Base-by-base conservation (phyloP, 352 stramenopile genomes). In the Phytophthora pini region DNA sequence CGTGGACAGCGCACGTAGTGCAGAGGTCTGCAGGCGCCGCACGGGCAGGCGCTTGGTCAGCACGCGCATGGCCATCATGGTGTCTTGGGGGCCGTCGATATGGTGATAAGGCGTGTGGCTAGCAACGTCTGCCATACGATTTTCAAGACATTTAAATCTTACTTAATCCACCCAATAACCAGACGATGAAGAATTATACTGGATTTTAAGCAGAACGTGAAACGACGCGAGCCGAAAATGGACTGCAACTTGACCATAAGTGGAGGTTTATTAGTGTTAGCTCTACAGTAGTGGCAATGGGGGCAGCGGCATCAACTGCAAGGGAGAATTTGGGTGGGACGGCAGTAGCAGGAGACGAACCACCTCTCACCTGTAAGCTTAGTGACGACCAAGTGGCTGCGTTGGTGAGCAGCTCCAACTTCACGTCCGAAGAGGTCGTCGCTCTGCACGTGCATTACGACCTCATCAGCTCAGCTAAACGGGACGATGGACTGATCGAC, bases 401-500 rank as follows among this genome's bases (percentile, higher is more conserved):
- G 27, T 89, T 83, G 34, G 66, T 47, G 24, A 61, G 53, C 51
- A 60, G 60, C 34, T 82, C 77, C 20, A 76, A 90, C 57, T 93
- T 93, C 15, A 80, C 80, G 6, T 3, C 55, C 0, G 81, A 93
- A 17, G 82, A 92, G 50, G 57, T 92, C 46, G 54, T 89, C 17
- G 82, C 81, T 38, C 69, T 90, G 15, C 62, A 84, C 34, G 59
- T 80, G 10, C 84, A 93, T 60, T 92, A 78, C 55, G 79, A 92
- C 45, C 69, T 90, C 51, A 88, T 92, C 63, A 89, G 76, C 43
- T 83, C 79, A 3, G 79, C 71, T 24, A 77, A 78, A 50, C 81
- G 81, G 13, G 82, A 90, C 56, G 82, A 93, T 56, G 79, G 80
- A 15, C 60, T 92, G 26, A 93, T 93, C 61, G 83, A 93, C 68